phyloP scores from a whole-genome alignment of 1,284 basidiomycete species.

The Trametes versicolor region DNA sequence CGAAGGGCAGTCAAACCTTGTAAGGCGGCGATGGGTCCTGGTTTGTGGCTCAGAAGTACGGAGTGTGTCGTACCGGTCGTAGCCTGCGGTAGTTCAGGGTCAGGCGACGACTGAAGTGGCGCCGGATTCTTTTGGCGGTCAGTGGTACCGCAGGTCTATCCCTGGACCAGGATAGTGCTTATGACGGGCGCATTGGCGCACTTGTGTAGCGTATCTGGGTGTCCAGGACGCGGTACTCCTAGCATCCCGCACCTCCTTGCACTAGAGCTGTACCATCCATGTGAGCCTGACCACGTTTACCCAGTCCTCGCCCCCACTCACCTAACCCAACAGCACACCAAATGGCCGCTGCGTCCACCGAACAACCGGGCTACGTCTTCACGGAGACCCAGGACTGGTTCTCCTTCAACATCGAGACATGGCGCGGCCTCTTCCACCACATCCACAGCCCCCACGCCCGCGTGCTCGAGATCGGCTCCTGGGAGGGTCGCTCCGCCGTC shows the following conservation, averaged over 20 bases:
- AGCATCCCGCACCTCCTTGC: no score
- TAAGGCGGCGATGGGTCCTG: no score
- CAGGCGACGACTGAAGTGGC: neutral
- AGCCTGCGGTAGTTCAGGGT: neutral
- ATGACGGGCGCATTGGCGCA: no score
- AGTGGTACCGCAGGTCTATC: no score
- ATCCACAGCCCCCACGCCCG: slow-evolving; percentile 52
- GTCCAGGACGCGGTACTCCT: no score
- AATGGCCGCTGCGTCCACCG: neutral
- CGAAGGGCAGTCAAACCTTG: neutral
- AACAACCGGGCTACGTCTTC: slow-evolving; percentile 45
- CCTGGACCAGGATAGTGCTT: no score
- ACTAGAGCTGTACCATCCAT: no score
- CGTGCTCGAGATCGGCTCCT: slow-evolving; percentile 67
- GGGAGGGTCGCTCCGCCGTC: slow-evolving; percentile 69
- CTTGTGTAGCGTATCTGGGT: no score
- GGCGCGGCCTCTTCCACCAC: slow-evolving; percentile 52
- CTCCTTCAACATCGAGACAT: slow-evolving; percentile 53
- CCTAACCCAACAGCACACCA: neutral
- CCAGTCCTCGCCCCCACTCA: neutral
- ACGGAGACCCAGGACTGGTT: slow-evolving; percentile 68
- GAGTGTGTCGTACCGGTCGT: no score
- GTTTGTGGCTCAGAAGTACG: no score
- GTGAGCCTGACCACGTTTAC: no score
- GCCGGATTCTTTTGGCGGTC: neutral